phyloP scores from a whole-genome alignment of 805 yeast species.

The Phaffomyces opuntiae region DNA sequence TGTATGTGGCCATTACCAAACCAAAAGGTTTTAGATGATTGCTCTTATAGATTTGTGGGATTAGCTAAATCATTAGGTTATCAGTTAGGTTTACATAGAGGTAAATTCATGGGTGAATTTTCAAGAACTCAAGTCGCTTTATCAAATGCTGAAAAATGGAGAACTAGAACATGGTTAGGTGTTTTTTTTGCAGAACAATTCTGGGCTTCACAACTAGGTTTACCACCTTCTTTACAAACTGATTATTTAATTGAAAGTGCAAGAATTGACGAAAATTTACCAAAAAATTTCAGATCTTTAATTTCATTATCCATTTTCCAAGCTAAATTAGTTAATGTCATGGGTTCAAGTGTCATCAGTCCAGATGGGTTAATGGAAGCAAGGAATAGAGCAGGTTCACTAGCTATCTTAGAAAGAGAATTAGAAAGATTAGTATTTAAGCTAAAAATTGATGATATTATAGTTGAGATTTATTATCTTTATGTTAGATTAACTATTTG shows the following conservation, averaged over 20 bases:
- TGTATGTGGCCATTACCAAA: conserved; percentile 92
- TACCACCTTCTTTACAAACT: conserved; percentile 80
- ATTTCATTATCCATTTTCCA: conserved; percentile 75
- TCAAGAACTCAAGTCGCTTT: conserved; percentile 82
- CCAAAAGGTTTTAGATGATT: conserved; percentile 85
- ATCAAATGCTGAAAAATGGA: conserved; percentile 90
- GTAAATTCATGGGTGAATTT: conserved; percentile 85
- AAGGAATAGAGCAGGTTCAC: conserved; percentile 69
- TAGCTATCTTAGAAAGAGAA: conserved; percentile 73
- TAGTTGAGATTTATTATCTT: conserved; percentile 70
- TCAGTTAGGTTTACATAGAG: conserved; percentile 87
- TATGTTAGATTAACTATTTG: conserved; percentile 79
- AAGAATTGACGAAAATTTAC: conserved; percentile 53
- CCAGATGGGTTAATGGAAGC: conserved; percentile 90
- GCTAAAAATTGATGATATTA: conserved; percentile 56
- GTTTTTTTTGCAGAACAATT: conserved; percentile 84
- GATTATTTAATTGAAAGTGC: conserved; percentile 81
- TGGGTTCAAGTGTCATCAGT: conserved; percentile 80
- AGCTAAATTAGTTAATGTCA: conserved; percentile 71
- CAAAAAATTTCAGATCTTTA: conserved; percentile 64
- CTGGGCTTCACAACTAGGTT: conserved; percentile 81
- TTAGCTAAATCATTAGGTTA: conserved; percentile 77
- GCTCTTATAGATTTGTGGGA: conserved; percentile 83
- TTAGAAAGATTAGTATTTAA: conserved; percentile 63
- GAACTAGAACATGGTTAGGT: conserved; percentile 89